phyloP scores from a whole-genome alignment of 2,329 filamentous ascomycete species.

The Sclerotinia glacialis region DNA sequence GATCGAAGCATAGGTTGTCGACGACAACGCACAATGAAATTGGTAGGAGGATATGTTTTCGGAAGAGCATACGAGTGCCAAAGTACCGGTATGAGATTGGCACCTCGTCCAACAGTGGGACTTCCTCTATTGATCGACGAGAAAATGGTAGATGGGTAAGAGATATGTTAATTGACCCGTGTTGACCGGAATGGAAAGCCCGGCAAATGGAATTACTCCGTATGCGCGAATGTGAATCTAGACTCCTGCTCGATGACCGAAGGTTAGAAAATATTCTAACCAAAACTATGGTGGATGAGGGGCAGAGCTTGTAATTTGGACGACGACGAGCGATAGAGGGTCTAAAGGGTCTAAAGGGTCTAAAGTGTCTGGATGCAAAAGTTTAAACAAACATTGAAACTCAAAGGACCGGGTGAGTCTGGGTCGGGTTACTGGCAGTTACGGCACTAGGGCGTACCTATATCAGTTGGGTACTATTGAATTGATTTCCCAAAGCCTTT shows the following conservation, averaged over 20 bases:
- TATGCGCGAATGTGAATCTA: conserved; percentile 14
- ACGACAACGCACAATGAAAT: neutral
- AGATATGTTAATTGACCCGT: neutral
- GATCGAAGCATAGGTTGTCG: neutral
- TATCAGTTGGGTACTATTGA: neutral
- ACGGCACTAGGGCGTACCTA: neutral
- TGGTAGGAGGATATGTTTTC: neutral
- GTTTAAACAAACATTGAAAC: conserved; percentile 12
- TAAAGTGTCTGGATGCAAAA: conserved; percentile 6
- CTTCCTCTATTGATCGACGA: neutral
- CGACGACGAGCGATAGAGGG: neutral
- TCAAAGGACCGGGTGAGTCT: neutral
- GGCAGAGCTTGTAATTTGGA: neutral
- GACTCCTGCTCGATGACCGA: conserved; percentile 17
- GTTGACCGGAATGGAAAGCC: neutral
- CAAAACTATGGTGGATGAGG: neutral
- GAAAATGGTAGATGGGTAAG: conserved; percentile 1
- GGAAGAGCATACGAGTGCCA: conserved; percentile 1
- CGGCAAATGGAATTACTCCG: conserved; percentile 9
- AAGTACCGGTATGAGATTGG: conserved; percentile 10
- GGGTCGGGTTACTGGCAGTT: conserved; percentile 6
- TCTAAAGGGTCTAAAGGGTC: conserved; percentile 11
- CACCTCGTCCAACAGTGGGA: conserved; percentile 3
- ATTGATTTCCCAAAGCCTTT: neutral
- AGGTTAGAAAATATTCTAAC: neutral